phyloP scores from a whole-genome alignment of 768 basidiomycete species.

The Tylopilus rubrobrunneus region DNA sequence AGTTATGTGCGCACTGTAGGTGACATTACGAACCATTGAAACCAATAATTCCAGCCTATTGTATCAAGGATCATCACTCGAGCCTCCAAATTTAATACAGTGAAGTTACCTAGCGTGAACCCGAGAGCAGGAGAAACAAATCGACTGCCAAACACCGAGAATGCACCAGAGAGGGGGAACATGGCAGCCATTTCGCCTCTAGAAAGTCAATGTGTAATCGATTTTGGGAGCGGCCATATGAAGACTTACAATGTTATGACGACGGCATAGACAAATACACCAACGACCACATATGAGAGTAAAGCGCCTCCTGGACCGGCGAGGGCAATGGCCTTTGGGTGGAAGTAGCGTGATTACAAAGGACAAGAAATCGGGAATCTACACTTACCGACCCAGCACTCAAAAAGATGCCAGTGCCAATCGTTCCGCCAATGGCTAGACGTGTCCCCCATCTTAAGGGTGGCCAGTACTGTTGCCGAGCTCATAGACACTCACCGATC shows the following conservation, averaged over 20 bases:
- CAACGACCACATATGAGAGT: slow-evolving; percentile 56
- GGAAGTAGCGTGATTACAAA: neutral
- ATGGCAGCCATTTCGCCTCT: slow-evolving; percentile 67
- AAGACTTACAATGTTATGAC: slow-evolving; percentile 50
- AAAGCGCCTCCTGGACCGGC: slow-evolving; percentile 64
- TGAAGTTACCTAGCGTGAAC: slow-evolving; percentile 46
- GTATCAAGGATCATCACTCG: neutral
- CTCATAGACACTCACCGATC: slow-evolving; percentile 30
- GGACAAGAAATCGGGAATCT: neutral
- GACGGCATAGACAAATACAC: slow-evolving; percentile 56
- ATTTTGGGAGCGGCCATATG: neutral
- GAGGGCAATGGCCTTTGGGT: slow-evolving; percentile 42
- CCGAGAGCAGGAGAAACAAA: slow-evolving; percentile 60
- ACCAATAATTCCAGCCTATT: slow-evolving; percentile 56
- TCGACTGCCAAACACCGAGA: slow-evolving; percentile 53
- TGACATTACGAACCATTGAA: slow-evolving; percentile 38
- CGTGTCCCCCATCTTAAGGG: neutral
- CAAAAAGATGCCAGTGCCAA: slow-evolving; percentile 59
- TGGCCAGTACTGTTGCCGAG: neutral
- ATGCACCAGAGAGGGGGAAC: slow-evolving; percentile 59
- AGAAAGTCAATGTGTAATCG: neutral
- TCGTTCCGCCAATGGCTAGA: slow-evolving; percentile 52
- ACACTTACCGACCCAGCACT: slow-evolving; percentile 49
- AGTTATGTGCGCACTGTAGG: neutral
- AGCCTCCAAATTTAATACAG: neutral